Conservation (phyloP, 495 filamentous ascomycete species). For the Lasiosphaeria hispida region DNA sequence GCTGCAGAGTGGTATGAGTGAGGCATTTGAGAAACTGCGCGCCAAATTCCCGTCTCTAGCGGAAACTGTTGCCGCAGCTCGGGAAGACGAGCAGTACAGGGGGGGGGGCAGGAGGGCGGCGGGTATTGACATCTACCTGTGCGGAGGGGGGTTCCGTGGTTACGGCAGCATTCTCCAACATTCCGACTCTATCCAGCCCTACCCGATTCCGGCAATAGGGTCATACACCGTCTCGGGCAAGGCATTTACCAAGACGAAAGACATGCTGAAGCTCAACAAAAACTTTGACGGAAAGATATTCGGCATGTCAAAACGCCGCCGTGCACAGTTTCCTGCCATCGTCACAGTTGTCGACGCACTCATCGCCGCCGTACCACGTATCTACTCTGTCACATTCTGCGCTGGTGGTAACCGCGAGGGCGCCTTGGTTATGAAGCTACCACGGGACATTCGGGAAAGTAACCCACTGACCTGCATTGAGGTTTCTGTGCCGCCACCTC, state of each 20-base stretch:
- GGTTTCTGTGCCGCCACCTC: background rate
- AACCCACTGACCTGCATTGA: slow-evolving; percentile 57
- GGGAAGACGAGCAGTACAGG: slow-evolving; percentile 48
- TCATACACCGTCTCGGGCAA: slow-evolving; percentile 65
- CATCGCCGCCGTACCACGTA: slow-evolving; percentile 63
- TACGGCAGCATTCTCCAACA: slow-evolving; percentile 85
- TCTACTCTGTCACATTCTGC: slow-evolving; percentile 75
- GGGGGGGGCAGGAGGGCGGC: slow-evolving; percentile 39
- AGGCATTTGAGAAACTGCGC: slow-evolving; percentile 64
- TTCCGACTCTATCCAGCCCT: slow-evolving; percentile 63
- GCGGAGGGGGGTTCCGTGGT: slow-evolving; percentile 86
- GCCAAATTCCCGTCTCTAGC: slow-evolving; percentile 47
- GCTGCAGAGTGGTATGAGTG: slow-evolving; percentile 56
- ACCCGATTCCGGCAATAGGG: slow-evolving; percentile 83
- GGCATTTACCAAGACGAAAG: slow-evolving; percentile 59
- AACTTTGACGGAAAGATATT: slow-evolving; percentile 62
- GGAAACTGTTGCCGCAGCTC: slow-evolving; percentile 44
- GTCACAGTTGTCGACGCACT: slow-evolving; percentile 73
- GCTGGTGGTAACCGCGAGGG: slow-evolving; percentile 86
- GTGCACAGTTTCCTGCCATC: slow-evolving; percentile 80
- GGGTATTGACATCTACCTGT: slow-evolving; percentile 77
- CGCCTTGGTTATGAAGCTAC: slow-evolving; percentile 66
- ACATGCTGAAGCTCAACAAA: slow-evolving; percentile 55
- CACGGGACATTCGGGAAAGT: slow-evolving; percentile 53
- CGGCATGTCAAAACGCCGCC: slow-evolving; percentile 78